These are phyloP conservation scores for Phytophthora palmivora DNA, from an alignment of 352 stramenopile species.

Conservation along the genomic window DNA sequence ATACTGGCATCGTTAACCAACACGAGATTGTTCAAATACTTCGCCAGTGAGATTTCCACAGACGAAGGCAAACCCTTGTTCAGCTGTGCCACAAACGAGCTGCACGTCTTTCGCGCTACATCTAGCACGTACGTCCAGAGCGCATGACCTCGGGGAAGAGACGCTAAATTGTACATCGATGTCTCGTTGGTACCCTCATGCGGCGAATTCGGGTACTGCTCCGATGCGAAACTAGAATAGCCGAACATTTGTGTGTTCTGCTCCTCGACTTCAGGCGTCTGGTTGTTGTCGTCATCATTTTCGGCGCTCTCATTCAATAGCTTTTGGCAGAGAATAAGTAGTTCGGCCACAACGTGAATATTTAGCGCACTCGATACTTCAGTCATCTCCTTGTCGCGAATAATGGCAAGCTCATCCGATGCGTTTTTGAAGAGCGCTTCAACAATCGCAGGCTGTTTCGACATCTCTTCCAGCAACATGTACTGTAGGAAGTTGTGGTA, in stretches of 20 bases:
- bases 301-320: conserved; percentile 52
- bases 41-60: conserved; percentile 82
- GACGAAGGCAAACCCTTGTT: conserved; percentile 75
- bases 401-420: conserved; percentile 63
- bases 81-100: conserved; percentile 64
- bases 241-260: conserved; percentile 53
- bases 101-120: conserved; percentile 48
- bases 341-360: conserved; percentile 77
- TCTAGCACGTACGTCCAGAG: conserved; percentile 70
- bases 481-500: conserved; percentile 92
- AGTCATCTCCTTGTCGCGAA: conserved; percentile 47
- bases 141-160: conserved; percentile 56
- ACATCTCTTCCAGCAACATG: conserved; percentile 87
- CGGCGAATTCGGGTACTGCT: conserved; percentile 66
- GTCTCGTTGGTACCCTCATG: conserved; percentile 65
- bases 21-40: conserved; percentile 84
- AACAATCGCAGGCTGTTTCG: conserved; percentile 75
- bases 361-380: conserved; percentile 73
- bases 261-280: conserved; percentile 32
- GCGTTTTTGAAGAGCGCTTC: conserved; percentile 77
- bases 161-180: conserved; percentile 85
- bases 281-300: conserved; percentile 47
- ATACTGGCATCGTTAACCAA: conserved; percentile 66
- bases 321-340: conserved; percentile 72
- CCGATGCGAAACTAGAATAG: conserved; percentile 59